Percentiles rank a stretch among this genome's conserved stretches.
Conservation (phyloP, 176 grass and related monocot species). For the Carex littledalei region DNA sequence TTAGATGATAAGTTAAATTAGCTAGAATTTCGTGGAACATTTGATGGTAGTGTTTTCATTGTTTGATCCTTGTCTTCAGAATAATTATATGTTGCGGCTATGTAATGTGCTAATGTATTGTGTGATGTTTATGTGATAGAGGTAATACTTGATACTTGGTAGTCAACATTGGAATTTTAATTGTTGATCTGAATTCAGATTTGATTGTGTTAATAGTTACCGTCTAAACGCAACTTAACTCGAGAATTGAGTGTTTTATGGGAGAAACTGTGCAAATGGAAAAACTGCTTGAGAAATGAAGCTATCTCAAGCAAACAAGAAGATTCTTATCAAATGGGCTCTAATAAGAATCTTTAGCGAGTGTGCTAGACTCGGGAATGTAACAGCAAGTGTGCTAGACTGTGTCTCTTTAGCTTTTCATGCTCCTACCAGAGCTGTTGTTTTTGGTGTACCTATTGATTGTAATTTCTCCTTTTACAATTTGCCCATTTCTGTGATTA, state of each 20-base stretch:
- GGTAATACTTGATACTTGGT: not conserved
- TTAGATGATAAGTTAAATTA: not conserved
- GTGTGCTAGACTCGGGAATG: slow-evolving; percentile 12
- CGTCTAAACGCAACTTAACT: too few species aligned
- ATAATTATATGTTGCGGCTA: not conserved
- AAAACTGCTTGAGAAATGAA: too few species aligned
- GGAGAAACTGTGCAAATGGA: too few species aligned
- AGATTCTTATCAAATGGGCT: too few species aligned
- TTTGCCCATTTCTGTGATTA: not conserved
- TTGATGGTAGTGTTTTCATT: not conserved
- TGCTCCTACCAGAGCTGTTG: slow-evolving; percentile 63
- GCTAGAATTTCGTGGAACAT: slow-evolving; percentile 2
- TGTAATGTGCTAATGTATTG: slow-evolving; percentile 1
- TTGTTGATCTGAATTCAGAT: not conserved
- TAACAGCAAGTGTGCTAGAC: slow-evolving; percentile 45
- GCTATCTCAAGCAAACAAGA: too few species aligned
- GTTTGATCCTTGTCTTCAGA: not conserved
- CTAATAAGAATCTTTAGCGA: too few species aligned
- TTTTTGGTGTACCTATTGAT: slow-evolving; percentile 88
- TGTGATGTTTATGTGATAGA: slow-evolving; percentile 13
- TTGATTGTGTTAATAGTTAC: too few species aligned
- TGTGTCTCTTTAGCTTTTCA: slow-evolving; percentile 56
- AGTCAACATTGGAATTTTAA: not conserved
- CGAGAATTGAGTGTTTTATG: too few species aligned
- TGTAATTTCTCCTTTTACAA: slow-evolving; percentile 31